phyloP scores from a whole-genome alignment of 345 rosid genomes.

The Boechera retrofracta region DNA sequence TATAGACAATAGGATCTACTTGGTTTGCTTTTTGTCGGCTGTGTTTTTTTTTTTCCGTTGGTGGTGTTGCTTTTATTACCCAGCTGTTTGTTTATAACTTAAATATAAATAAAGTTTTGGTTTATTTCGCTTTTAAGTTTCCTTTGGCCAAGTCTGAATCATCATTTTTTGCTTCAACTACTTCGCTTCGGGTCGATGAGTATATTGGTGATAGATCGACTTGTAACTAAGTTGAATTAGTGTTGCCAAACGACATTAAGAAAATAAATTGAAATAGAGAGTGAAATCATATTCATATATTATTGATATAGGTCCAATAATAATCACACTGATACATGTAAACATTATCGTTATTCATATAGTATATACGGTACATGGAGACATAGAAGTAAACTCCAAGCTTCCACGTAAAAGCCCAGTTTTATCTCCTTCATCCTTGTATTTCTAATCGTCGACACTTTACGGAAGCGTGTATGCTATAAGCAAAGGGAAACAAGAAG shows the following conservation, averaged over 20 bases:
- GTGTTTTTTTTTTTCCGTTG: not conserved
- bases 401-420: not conserved
- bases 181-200: not conserved
- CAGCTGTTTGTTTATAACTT: constrained; percentile 26
- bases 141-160: not conserved
- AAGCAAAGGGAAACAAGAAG: not conserved
- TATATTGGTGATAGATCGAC: not conserved
- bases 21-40: constrained; percentile 12
- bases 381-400: constrained; percentile 19
- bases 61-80: not conserved
- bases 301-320: constrained; percentile 20
- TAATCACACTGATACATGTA: constrained; percentile 33
- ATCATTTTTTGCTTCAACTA: not conserved
- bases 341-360: constrained; percentile 38
- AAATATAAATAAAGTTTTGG: constrained; percentile 19
- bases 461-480: constrained; percentile 43
- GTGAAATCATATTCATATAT: constrained; percentile 27
- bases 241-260: not conserved
- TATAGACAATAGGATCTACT: not conserved
- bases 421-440: not conserved
- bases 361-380: constrained; percentile 13
- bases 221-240: not conserved
- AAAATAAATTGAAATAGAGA: not conserved
- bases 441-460: constrained; percentile 13
- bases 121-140: not conserved